These are phyloP conservation scores for Penicillium pulvis DNA, from an alignment of 495 filamentous ascomycete genomes.

Conservation along the genomic window DNA sequence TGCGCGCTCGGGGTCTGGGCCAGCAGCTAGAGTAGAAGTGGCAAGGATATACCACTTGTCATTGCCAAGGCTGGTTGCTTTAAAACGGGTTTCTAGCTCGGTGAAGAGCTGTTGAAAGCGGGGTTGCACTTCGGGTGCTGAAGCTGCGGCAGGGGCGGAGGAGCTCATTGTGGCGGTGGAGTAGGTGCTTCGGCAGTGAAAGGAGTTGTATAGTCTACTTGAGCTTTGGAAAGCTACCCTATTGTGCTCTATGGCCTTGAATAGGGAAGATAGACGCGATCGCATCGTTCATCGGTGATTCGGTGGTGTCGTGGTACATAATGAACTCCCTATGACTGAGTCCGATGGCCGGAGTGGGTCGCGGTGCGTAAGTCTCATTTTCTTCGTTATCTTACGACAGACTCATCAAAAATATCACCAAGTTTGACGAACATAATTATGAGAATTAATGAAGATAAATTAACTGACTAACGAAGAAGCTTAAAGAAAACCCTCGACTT, in stretches of 20 bases:
- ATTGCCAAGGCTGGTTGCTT: conserved; percentile 43
- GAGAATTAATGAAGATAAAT: not conserved
- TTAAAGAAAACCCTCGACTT: conserved; percentile 2
- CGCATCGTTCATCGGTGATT: not conserved
- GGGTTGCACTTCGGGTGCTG: conserved; percentile 28
- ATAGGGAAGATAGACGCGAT: conserved; percentile 1
- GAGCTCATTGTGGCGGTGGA: conserved; percentile 18
- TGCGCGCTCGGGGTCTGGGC: conserved; percentile 48
- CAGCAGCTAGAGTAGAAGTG: conserved; percentile 44
- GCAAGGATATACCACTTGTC: conserved; percentile 62
- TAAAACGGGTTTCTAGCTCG: conserved; percentile 53
- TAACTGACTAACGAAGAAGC: not conserved
- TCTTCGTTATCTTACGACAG: not conserved
- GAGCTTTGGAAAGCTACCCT: not conserved
- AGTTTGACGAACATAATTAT: not conserved
- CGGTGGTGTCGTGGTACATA: no score
- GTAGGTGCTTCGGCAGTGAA: not conserved
- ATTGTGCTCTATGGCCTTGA: conserved; percentile 6
- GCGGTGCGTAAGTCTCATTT: not conserved
- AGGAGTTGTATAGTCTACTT: not conserved
- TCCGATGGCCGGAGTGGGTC: conserved; percentile 25
- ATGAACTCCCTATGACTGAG: conserved; percentile 1
- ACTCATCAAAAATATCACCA: not conserved
- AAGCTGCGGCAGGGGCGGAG: conserved; percentile 8
- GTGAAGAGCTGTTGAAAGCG: conserved; percentile 48